Conservation (phyloP, 176 grass and related monocot genomes). For the Carex littledalei region DNA sequence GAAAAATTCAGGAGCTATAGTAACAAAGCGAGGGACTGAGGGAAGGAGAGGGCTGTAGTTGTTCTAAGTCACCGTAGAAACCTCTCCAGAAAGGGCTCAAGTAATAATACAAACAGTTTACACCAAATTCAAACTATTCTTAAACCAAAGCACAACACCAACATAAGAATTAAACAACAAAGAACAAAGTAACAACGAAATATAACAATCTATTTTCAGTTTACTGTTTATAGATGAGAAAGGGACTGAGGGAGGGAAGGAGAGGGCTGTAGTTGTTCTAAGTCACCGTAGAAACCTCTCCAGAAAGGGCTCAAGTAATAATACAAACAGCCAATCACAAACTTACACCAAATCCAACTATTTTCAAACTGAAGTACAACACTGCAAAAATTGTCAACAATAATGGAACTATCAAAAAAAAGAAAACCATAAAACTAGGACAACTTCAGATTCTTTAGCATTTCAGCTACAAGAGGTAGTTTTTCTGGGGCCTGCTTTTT, state of each 20-base stretch:
- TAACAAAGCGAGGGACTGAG: too few species aligned
- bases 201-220: not conserved
- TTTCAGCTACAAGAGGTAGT: slow-evolving; percentile 49
- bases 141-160: too few species aligned
- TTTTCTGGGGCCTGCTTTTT: slow-evolving; percentile 51
- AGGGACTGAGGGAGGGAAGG: not conserved
- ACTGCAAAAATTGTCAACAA: slow-evolving; percentile 8
- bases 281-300: too few species aligned
- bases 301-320: not conserved
- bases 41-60: too few species aligned
- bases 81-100: too few species aligned
- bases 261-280: not conserved
- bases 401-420: slow-evolving; percentile 4
- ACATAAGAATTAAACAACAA: too few species aligned
- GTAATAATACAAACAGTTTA: too few species aligned
- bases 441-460: slow-evolving; percentile 89
- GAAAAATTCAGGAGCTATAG: too few species aligned
- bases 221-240: not conserved
- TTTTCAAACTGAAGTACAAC: not conserved
- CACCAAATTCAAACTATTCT: too few species aligned
- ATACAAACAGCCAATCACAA: slow-evolving; percentile 5
- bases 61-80: too few species aligned
- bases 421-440: slow-evolving; percentile 25
- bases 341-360: not conserved
- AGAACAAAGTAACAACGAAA: not conserved